A percentile compares a stretch with the other conserved stretches of the same genome.
Evolutionary conservation across 2,329 filamentous ascomycete genomes (phyloP).

Genomic region (Fusarium oxysporum): DNA sequence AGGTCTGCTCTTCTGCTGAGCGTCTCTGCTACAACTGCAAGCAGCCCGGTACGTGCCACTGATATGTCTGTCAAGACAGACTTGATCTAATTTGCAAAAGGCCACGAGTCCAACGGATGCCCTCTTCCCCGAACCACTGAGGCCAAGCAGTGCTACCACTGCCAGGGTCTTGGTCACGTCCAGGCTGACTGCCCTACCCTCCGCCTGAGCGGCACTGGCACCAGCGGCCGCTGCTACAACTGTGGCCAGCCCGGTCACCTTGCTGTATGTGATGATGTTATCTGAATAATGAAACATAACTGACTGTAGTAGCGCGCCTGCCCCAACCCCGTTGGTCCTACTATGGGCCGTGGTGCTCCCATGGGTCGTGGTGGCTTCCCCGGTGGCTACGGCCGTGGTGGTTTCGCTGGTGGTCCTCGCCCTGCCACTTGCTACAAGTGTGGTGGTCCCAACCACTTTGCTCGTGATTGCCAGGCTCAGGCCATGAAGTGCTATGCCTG

Average conservation of each 20-base stretch:
- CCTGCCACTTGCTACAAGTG: conserved; percentile 81
- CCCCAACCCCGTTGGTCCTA: conserved; percentile 75
- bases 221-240: conserved; percentile 93
- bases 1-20: conserved; percentile 98
- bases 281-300: not conserved
- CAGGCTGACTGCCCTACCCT: conserved; percentile 99
- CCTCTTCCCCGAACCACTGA: conserved; percentile 96
- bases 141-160: conserved; percentile 99
- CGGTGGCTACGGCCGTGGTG: conserved; percentile 75
- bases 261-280: conserved; percentile 69
- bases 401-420: conserved; percentile 76
- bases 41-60: conserved; percentile 72
- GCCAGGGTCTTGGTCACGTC: conserved; percentile 97
- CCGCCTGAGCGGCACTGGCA: conserved; percentile 84
- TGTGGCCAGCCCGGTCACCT: conserved; percentile 94
- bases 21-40: conserved; percentile 99
- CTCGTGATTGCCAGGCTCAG: conserved; percentile 97
- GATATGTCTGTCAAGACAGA: not conserved
- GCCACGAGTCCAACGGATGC: conserved; percentile 98
- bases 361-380: conserved; percentile 78
- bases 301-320: conserved; percentile 75
- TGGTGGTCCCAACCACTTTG: conserved; percentile 95
- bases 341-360: conserved; percentile 73
- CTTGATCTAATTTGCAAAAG: conserved; percentile 48
- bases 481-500: conserved; percentile 99